phyloP scores from a whole-genome alignment of 345 rosid species.

The Aquilaria yunnanensis region DNA sequence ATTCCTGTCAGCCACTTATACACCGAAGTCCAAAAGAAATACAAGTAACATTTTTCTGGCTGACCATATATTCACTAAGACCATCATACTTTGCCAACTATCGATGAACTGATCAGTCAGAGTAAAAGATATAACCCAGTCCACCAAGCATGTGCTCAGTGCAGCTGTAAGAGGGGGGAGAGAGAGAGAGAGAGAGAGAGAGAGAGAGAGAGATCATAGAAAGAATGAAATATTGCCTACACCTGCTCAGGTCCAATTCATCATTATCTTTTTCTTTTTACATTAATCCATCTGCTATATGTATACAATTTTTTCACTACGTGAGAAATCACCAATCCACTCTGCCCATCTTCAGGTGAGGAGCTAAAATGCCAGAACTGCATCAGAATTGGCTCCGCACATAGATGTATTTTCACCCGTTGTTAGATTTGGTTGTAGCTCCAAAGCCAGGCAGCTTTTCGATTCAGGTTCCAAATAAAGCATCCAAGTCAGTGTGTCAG shows the following conservation, averaged over 20 bases:
- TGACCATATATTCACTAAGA: too few species aligned
- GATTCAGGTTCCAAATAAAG: slow-evolving; percentile 17
- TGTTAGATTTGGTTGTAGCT: slow-evolving; percentile 16
- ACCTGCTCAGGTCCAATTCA: slow-evolving; percentile 13
- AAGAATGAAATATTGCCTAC: slow-evolving; percentile 33
- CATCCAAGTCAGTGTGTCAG: slow-evolving; percentile 32
- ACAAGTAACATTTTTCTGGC: too few species aligned
- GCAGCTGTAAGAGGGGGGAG: too few species aligned
- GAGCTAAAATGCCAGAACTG: slow-evolving; percentile 13
- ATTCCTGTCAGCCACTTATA: too few species aligned
- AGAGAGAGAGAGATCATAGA: slow-evolving; percentile 13
- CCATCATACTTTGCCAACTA: too few species aligned
- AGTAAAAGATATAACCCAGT: too few species aligned
- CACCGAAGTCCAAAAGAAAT: too few species aligned
- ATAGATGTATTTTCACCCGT: slow-evolving; percentile 18
- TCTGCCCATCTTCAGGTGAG: slow-evolving; percentile 13
- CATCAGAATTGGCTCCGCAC: slow-evolving; percentile 25
- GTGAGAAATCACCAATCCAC: slow-evolving; percentile 8
- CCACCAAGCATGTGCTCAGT: too few species aligned
- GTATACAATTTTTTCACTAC: slow-evolving; percentile 17
- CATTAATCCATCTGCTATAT: slow-evolving; percentile 19
- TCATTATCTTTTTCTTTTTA: slow-evolving; percentile 15
- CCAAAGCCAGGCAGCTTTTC: slow-evolving; percentile 5
- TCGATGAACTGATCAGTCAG: too few species aligned
- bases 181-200: not conserved